phyloP scores from a whole-genome alignment of 345 rosid species.

The Citrus mangshanensis region DNA sequence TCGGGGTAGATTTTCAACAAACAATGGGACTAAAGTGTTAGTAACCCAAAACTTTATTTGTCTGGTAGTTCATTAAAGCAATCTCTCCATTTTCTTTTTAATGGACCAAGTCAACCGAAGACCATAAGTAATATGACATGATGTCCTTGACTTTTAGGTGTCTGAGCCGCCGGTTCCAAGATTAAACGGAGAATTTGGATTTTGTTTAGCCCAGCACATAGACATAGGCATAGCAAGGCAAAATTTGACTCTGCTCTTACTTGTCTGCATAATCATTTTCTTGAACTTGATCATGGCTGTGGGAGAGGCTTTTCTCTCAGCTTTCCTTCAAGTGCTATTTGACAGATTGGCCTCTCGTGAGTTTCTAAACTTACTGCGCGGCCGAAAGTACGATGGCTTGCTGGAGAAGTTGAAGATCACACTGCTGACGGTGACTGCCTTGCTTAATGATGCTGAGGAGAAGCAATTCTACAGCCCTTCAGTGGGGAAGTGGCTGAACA shows the following conservation, averaged over 20 bases:
- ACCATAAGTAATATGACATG: no score
- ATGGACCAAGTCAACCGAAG: no score
- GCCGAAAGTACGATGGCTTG: slow-evolving; percentile 6
- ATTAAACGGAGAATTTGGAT: background rate
- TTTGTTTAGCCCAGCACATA: background rate
- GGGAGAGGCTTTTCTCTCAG: slow-evolving; percentile 18
- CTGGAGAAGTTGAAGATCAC: slow-evolving; percentile 15
- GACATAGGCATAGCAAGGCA: background rate
- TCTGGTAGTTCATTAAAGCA: no score
- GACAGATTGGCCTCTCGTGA: slow-evolving; percentile 19
- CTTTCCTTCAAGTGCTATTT: slow-evolving; percentile 13
- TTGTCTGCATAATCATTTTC: background rate
- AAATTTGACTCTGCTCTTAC: background rate
- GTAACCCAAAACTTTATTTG: no score
- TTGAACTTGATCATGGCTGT: background rate
- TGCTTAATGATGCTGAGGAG: slow-evolving; percentile 25
- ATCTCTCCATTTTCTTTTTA: accelerated
- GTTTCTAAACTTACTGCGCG: background rate
- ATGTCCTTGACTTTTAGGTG: no score
- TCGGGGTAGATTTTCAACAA: no score
- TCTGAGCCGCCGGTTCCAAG: background rate
- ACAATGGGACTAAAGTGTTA: no score
- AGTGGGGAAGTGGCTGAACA: slow-evolving; percentile 13
- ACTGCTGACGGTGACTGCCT: background rate
- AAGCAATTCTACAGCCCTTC: background rate